Evolutionary conservation across 306 rosid species (phyloP).

Genomic region (Cucumis sativus): Cucumber_9930_V3 NC_026655.2:16338001-16338500

Average conservation of each 20-base stretch:
- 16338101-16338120: background rate
- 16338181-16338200: slow-evolving; percentile 9
- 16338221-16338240: slow-evolving; percentile 6
- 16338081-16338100: background rate
- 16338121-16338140: slow-evolving; percentile 2
- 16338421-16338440: background rate
- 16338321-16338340: background rate
- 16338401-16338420: background rate
- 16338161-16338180: background rate
- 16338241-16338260: background rate
- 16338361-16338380: background rate
- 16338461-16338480: no score
- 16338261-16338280: slow-evolving; percentile 1
- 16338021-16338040: background rate
- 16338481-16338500: no score
- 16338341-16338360: background rate
- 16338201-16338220: no score
- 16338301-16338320: background rate
- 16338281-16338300: background rate
- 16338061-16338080: background rate
- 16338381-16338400: background rate
- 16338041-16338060: background rate
- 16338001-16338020: no score
- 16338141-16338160: slow-evolving; percentile 11
- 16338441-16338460: no score